A percentile compares a stretch with the other conserved stretches of the same genome.
These are phyloP conservation scores for Juglanconis juglandina DNA, from an alignment of 2,329 filamentous ascomycete species.

Conservation along the genomic window DNA sequence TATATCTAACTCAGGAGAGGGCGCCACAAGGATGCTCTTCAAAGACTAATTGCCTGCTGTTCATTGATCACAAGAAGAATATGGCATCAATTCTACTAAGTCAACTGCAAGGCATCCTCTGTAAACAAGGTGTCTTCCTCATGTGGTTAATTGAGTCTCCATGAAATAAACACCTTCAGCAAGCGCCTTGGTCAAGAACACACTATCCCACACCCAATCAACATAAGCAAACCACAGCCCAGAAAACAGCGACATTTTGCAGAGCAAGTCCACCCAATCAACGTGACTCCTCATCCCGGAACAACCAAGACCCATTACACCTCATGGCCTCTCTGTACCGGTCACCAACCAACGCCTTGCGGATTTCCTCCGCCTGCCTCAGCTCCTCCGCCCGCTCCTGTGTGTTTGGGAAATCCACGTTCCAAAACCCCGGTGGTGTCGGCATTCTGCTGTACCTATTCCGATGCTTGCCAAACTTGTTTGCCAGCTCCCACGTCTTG, in stretches of 20 bases:
- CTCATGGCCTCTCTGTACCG: constrained; percentile 80
- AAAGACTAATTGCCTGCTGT: too few species aligned
- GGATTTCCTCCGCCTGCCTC: constrained; percentile 60
- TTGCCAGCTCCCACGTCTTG: constrained; percentile 67
- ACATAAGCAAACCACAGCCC: neutral
- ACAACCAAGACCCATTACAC: constrained; percentile 72
- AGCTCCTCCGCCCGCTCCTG: constrained; percentile 71
- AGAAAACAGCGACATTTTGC: neutral
- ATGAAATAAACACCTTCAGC: too few species aligned
- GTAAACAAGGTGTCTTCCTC: too few species aligned
- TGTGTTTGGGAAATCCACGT: constrained; percentile 81
- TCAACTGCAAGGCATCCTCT: too few species aligned
- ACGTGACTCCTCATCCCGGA: constrained; percentile 66
- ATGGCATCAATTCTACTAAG: too few species aligned
- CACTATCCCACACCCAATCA: neutral
- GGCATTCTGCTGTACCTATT: constrained; percentile 67
- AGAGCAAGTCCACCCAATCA: neutral
- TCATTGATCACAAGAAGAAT: too few species aligned
- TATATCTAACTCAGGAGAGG: too few species aligned
- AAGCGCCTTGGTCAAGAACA: too few species aligned
- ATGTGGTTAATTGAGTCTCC: too few species aligned
- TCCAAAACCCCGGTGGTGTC: constrained; percentile 87
- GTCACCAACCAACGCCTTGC: constrained; percentile 64
- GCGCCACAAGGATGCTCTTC: too few species aligned
- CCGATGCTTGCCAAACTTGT: constrained; percentile 73